phyloP scores from a whole-genome alignment of 768 basidiomycete genomes.

The Mycena latifolia region DNA sequence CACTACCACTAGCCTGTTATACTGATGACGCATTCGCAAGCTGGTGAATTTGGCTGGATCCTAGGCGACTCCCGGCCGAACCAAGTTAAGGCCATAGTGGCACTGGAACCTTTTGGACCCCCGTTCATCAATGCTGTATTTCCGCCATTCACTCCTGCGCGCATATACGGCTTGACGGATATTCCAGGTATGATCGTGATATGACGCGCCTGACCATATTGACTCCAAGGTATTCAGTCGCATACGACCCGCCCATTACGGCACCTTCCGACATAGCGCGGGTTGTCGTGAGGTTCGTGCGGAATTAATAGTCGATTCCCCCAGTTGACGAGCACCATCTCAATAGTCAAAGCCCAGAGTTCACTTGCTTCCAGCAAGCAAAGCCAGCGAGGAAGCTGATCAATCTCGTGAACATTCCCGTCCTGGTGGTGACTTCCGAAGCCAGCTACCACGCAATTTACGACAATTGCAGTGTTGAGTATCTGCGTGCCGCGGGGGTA shows the following conservation, averaged over 20 bases:
- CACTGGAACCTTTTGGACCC: conserved; percentile 53
- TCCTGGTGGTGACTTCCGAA: conserved; percentile 52
- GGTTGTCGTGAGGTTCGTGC: conserved; percentile 30
- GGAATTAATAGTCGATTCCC: too few relatives aligned
- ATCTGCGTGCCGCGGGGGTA: conserved; percentile 49
- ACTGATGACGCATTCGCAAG: conserved; percentile 53
- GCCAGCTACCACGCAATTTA: conserved; percentile 53
- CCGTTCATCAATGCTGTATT: conserved; percentile 48
- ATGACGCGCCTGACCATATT: neutral
- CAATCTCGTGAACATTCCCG: conserved; percentile 48
- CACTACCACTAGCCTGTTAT: conserved; percentile 45
- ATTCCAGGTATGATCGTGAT: conserved; percentile 24
- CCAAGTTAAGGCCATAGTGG: conserved; percentile 50
- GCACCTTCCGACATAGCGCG: conserved; percentile 45
- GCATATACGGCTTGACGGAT: conserved; percentile 50
- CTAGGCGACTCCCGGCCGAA: conserved; percentile 50
- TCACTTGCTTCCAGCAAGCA: conserved; percentile 47
- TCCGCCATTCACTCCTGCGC: conserved; percentile 43
- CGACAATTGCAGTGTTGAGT: conserved; percentile 49
- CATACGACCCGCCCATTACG: conserved; percentile 47
- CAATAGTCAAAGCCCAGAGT: conserved; percentile 29
- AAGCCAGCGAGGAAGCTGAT: conserved; percentile 46
- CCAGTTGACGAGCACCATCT: neutral
- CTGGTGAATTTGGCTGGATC: conserved; percentile 51
- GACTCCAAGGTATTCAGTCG: conserved; percentile 37